Evolutionary conservation across 2,329 filamentous ascomycete genomes (phyloP).

Genomic region (Rachicladosporium sp.): DNA sequence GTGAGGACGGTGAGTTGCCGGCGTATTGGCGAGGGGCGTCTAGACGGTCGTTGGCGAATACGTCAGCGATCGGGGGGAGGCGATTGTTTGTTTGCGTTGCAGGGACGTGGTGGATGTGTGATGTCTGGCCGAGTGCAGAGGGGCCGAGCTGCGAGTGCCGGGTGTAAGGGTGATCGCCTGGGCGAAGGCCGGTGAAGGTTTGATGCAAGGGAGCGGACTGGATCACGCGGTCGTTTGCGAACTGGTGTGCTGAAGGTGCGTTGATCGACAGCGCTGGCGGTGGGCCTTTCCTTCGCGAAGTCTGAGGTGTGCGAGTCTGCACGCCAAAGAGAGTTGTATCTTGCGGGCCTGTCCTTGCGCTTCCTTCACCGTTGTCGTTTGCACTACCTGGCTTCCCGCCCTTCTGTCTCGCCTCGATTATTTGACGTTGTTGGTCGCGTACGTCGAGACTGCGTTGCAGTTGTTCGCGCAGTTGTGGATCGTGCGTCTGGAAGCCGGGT

Average conservation of each 20-base stretch:
- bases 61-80: constrained; percentile 84
- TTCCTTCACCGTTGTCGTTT: constrained; percentile 17
- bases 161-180: constrained; percentile 36
- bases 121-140: constrained; percentile 69
- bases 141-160: constrained; percentile 55
- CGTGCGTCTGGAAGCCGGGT: constrained; percentile 88
- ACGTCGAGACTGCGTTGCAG: constrained; percentile 88
- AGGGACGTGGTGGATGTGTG: constrained; percentile 81
- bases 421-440: constrained; percentile 81
- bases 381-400: constrained; percentile 50
- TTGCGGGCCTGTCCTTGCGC: constrained; percentile 21
- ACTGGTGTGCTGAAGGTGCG: constrained; percentile 79
- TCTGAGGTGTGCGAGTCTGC: constrained; percentile 55
- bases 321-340: constrained; percentile 32
- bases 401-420: constrained; percentile 89
- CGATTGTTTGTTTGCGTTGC: constrained; percentile 84
- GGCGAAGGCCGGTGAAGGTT: constrained; percentile 83
- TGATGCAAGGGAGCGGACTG: constrained; percentile 95
- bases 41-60: constrained; percentile 70
- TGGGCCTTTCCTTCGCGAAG: constrained; percentile 60
- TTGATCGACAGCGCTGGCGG: constrained; percentile 88
- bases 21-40: constrained; percentile 24
- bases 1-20: constrained; percentile 50
- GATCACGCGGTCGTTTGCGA: constrained; percentile 87
- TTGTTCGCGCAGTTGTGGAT: constrained; percentile 93